phyloP scores from a whole-genome alignment of 192 early-diverging fungal genomes.

The Coemansia guatemalensis region DNA sequence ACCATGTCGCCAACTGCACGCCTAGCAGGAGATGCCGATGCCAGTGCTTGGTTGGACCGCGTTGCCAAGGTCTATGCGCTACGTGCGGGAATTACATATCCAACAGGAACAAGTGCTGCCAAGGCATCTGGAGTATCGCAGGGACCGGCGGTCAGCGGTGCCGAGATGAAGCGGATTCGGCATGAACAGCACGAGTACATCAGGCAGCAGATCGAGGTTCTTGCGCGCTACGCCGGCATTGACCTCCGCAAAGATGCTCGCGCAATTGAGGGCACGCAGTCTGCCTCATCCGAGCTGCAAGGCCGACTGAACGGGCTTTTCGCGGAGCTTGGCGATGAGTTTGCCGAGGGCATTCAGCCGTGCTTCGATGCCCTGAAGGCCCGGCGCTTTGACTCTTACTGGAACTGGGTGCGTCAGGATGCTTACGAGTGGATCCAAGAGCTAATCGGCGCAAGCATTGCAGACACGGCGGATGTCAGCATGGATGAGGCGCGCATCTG shows the following conservation, averaged over 20 bases:
- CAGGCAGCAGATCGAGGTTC: slow-evolving; percentile 77
- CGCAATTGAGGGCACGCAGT: slow-evolving; percentile 60
- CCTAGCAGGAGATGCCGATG: slow-evolving; percentile 70
- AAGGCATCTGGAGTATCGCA: slow-evolving; percentile 47
- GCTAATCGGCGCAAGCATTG: slow-evolving; percentile 48
- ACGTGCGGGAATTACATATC: slow-evolving; percentile 73
- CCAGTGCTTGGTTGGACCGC: slow-evolving; percentile 78
- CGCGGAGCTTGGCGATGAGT: slow-evolving; percentile 77
- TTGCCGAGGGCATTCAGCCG: slow-evolving; percentile 75
- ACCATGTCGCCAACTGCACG: slow-evolving; percentile 81
- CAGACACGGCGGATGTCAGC: no score
- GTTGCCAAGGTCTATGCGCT: slow-evolving; percentile 71
- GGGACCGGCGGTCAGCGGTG: slow-evolving; percentile 77
- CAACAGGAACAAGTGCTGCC: slow-evolving; percentile 40
- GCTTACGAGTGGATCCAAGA: slow-evolving; percentile 63
- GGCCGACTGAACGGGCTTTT: slow-evolving; percentile 71
- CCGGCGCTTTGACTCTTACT: no score
- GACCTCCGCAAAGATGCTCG: slow-evolving; percentile 75
- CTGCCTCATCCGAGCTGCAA: slow-evolving; percentile 60
- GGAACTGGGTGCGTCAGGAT: slow-evolving; percentile 80
- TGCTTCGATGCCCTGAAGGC: slow-evolving; percentile 79
- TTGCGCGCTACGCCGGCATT: slow-evolving; percentile 73
- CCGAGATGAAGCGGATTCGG: slow-evolving; percentile 79
- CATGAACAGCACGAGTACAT: slow-evolving; percentile 69
- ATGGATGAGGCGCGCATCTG: no score